phyloP scores from a whole-genome alignment of 2,329 filamentous ascomycete genomes.

The Pestalotiopsis sp. region DNA sequence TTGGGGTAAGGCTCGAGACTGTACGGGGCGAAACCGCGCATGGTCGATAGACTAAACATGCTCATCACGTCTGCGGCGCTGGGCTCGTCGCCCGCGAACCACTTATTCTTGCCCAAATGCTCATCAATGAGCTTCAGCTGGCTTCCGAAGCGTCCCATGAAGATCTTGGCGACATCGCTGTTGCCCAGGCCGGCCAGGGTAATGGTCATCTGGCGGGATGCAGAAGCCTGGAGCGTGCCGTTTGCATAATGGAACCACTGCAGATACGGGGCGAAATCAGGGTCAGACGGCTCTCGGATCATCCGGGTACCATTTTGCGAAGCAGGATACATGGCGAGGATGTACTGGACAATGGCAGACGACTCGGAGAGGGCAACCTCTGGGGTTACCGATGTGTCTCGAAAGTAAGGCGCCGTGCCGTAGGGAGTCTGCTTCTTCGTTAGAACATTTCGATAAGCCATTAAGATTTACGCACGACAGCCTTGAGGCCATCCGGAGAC shows the following conservation, averaged over 20 bases:
- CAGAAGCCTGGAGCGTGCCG: slow-evolving; percentile 12
- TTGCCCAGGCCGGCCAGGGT: not conserved
- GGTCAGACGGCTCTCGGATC: slow-evolving; percentile 9
- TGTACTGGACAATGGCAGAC: slow-evolving; percentile 9
- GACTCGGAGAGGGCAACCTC: slow-evolving; percentile 12
- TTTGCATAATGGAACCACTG: slow-evolving; percentile 16
- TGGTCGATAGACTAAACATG: slow-evolving; percentile 14
- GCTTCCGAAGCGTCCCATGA: not conserved
- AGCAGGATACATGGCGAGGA: slow-evolving; percentile 7
- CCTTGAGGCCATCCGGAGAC: slow-evolving; percentile 13
- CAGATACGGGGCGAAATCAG: slow-evolving; percentile 12
- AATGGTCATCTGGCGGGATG: slow-evolving; percentile 11
- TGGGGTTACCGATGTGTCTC: slow-evolving; percentile 10
- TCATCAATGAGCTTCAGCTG: slow-evolving; percentile 13
- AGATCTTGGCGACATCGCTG: not conserved
- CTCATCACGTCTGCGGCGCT: slow-evolving; percentile 15
- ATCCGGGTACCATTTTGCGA: not conserved
- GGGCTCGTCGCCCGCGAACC: slow-evolving; percentile 11
- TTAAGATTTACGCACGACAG: slow-evolving; percentile 7
- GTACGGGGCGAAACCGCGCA: slow-evolving; percentile 6
- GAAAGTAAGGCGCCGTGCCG: slow-evolving; percentile 14
- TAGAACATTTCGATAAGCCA: not conserved
- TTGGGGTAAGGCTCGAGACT: slow-evolving; percentile 13
- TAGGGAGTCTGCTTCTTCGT: slow-evolving; percentile 4
- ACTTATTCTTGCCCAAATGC: slow-evolving; percentile 11